These are phyloP conservation scores for Xylariaceae sp. DNA, from an alignment of 2,329 filamentous ascomycete genomes.

Conservation along the genomic window DNA sequence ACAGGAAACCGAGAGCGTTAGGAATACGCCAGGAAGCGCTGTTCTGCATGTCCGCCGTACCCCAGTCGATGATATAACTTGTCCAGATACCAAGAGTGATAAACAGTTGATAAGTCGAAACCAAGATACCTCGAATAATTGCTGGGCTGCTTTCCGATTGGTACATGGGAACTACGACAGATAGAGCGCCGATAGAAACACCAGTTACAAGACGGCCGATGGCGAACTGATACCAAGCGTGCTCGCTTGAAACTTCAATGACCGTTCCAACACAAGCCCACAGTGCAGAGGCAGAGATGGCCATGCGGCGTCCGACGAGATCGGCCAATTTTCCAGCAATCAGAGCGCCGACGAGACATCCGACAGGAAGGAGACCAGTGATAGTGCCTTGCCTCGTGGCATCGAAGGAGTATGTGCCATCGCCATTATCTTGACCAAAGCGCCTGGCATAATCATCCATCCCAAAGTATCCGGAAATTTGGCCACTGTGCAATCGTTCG, in stretches of 20 bases:
- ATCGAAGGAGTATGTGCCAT: constrained; percentile 48
- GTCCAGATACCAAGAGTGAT: constrained; percentile 67
- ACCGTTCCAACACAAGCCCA: constrained; percentile 64
- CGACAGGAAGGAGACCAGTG: constrained; percentile 60
- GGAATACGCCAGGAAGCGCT: constrained; percentile 62
- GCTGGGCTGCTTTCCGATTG: constrained; percentile 65
- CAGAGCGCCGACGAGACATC: constrained; percentile 57
- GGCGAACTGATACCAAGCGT: constrained; percentile 62
- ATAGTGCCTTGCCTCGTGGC: constrained; percentile 62
- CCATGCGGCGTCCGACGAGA: constrained; percentile 57
- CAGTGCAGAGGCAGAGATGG: constrained; percentile 61
- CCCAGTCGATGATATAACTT: constrained; percentile 59
- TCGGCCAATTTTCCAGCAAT: constrained; percentile 61
- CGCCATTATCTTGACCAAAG: constrained; percentile 45
- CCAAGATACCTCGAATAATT: constrained; percentile 61
- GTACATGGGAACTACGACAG: constrained; percentile 66
- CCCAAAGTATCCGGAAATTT: constrained; percentile 60
- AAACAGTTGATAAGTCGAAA: constrained; percentile 66
- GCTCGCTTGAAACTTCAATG: constrained; percentile 57
- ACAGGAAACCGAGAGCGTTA: constrained; percentile 53
- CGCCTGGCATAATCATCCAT: constrained; percentile 56
- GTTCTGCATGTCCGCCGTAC: constrained; percentile 39
- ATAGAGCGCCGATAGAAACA: constrained; percentile 62
- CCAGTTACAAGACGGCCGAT: constrained; percentile 65
- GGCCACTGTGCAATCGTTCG: constrained; percentile 42